Base-by-base conservation (phyloP, 495 filamentous ascomycete species). In the Jackrogersella minutella region DNA sequence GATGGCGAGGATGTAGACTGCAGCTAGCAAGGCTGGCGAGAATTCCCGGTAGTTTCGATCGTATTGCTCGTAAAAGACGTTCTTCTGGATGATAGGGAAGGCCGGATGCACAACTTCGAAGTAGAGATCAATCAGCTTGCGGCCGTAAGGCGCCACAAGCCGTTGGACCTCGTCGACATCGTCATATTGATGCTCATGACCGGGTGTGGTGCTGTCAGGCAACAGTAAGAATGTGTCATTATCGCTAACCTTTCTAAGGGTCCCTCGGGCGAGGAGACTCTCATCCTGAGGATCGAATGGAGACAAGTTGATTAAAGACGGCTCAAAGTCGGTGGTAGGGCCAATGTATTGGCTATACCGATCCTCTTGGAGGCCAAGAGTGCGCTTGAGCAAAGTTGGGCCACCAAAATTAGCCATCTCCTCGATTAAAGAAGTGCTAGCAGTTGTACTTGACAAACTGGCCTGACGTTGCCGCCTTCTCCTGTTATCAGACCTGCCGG, bases 41-140 rank as follows among this genome's bases (percentile, higher is more conserved):
- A 97, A 86, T 60, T 90, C 87, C 17, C 86, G 86, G 68, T 92
- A 85, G 22, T 90, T 88, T 21, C 89, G 87, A 19, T 87, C 82
- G 72, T 96, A 92, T 66, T 93, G 91, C 68, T 96, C 91, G 68
- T 91, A 86, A 73, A 97, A 97, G 31, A 93, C 85, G 62, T 87
- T 85, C 79, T 96, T 93, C 70, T 96, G 89, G 50, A 97, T 79
- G 60, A 99, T 92, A 30, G 94, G 94, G 68, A 96, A 96, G 59
- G 85, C 92, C 0, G 93, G 93, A 75, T 97, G 95, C 43, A 97
- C 88, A 53, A 91, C 83, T 52, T 87, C 85, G 69, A 97, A 96
- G 81, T 93, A 99, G 51, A 96, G 83, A 60, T 94, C 90, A 50
- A 97, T 87, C 73, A 97, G 73, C 9, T 87, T 87, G 57, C 88